Conservation (phyloP, 2,329 filamentous ascomycete species). For the Fusarium camptoceras region DNA sequence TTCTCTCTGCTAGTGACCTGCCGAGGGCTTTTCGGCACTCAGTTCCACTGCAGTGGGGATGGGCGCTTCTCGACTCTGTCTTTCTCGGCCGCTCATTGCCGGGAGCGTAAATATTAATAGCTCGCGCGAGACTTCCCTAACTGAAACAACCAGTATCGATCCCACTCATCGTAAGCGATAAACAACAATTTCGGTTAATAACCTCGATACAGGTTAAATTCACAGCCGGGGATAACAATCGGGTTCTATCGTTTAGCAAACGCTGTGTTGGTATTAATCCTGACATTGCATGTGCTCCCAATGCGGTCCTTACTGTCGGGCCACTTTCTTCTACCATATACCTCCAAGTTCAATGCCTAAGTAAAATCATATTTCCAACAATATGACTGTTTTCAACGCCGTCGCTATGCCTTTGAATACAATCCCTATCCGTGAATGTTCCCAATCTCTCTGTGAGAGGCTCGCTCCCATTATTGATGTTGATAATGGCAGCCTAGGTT, state of each 20-base stretch:
- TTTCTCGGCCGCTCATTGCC: slow-evolving; percentile 27
- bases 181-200: slow-evolving; percentile 17
- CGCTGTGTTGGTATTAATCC: slow-evolving; percentile 10
- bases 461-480: neutral
- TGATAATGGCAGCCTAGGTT: neutral
- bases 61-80: slow-evolving; percentile 16
- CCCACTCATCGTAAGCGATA: slow-evolving; percentile 10
- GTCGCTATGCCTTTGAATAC: slow-evolving; percentile 40
- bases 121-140: neutral
- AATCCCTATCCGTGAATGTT: slow-evolving; percentile 1
- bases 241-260: neutral
- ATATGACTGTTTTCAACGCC: slow-evolving; percentile 33
- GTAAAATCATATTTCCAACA: slow-evolving; percentile 15
- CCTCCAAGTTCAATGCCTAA: neutral
- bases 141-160: slow-evolving; percentile 9
- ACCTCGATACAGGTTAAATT: neutral
- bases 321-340: neutral
- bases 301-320: neutral
- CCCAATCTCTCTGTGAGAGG: neutral
- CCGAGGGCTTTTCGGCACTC: slow-evolving; percentile 12
- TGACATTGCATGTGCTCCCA: neutral
- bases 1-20: neutral
- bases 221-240: neutral
- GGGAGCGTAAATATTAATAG: slow-evolving; percentile 17
- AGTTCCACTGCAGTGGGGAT: slow-evolving; percentile 14